Evolutionary conservation across 768 basidiomycete genomes (phyloP).

Genomic region (Psilocybe sp.): DNA sequence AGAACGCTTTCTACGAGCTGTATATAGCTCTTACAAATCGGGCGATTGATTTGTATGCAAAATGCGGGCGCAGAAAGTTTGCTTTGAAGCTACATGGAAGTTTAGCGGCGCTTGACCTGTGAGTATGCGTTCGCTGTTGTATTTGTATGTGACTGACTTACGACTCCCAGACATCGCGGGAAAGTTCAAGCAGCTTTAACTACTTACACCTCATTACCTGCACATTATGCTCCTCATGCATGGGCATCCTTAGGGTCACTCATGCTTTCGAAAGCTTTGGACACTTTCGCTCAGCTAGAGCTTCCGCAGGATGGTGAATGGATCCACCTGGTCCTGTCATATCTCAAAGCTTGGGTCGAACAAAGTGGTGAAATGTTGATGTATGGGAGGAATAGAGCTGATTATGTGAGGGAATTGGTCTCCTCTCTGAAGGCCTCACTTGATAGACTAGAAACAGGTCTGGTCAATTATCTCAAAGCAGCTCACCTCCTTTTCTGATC

Average conservation of each 20-base stretch:
- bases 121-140: slow-evolving; percentile 28
- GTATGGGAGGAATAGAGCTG: slow-evolving; percentile 45
- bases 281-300: slow-evolving; percentile 56
- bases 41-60: slow-evolving; percentile 81
- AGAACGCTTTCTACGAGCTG: slow-evolving; percentile 69
- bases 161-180: slow-evolving; percentile 56
- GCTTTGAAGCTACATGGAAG: slow-evolving; percentile 83
- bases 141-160: not conserved
- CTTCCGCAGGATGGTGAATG: slow-evolving; percentile 72
- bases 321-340: slow-evolving; percentile 75
- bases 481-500: not conserved
- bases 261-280: slow-evolving; percentile 73
- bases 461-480: slow-evolving; percentile 7
- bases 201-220: slow-evolving; percentile 78
- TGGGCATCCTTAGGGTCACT: slow-evolving; percentile 81
- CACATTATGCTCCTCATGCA: slow-evolving; percentile 78
- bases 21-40: slow-evolving; percentile 76
- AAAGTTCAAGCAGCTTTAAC: slow-evolving; percentile 60
- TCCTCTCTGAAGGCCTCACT: slow-evolving; percentile 46
- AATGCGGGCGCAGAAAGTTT: slow-evolving; percentile 80
- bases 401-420: slow-evolving; percentile 53
- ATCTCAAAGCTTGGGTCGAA: slow-evolving; percentile 66
- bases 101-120: slow-evolving; percentile 89
- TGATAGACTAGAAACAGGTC: slow-evolving; percentile 54
- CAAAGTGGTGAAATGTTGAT: slow-evolving; percentile 52